Conservation (phyloP, 371 early-diverging fungal species). For the Mortierella sp. region DNA sequence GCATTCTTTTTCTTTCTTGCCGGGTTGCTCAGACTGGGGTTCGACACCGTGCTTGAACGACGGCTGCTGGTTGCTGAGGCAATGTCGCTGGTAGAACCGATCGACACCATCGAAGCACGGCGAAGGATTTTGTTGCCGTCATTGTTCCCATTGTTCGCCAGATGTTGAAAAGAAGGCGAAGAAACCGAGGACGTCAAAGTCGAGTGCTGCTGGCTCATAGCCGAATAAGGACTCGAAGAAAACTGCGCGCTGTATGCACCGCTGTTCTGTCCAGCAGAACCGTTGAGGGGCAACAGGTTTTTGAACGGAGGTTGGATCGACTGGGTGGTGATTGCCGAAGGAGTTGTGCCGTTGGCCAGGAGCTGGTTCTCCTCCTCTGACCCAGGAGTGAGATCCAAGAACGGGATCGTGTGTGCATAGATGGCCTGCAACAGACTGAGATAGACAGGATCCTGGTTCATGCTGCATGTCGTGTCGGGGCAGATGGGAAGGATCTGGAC, state of each 20-base stretch:
- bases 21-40: slow-evolving; percentile 32
- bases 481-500: slow-evolving; percentile 57
- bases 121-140: slow-evolving; percentile 21
- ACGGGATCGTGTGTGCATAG: slow-evolving; percentile 54
- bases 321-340: slow-evolving; percentile 52
- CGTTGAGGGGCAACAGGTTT: slow-evolving; percentile 32
- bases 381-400: slow-evolving; percentile 47
- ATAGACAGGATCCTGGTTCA: slow-evolving; percentile 56
- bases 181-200: slow-evolving; percentile 32
- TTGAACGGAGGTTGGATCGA: slow-evolving; percentile 54
- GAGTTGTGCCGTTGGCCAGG: slow-evolving; percentile 31
- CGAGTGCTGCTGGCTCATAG: not conserved
- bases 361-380: slow-evolving; percentile 45
- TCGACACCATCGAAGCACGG: slow-evolving; percentile 30
- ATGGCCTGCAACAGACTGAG: slow-evolving; percentile 52
- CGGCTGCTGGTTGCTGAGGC: slow-evolving; percentile 29
- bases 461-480: slow-evolving; percentile 55
- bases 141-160: not conserved
- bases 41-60: slow-evolving; percentile 22
- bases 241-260: not conserved
- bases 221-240: not conserved
- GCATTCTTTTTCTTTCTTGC: slow-evolving; percentile 51
- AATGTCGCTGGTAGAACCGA: slow-evolving; percentile 3
- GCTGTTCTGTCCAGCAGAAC: not conserved
- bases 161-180: slow-evolving; percentile 31